Evolutionary conservation across 1,139 yeast species (phyloP).

Genomic region (Hansenula anomala): DNA sequence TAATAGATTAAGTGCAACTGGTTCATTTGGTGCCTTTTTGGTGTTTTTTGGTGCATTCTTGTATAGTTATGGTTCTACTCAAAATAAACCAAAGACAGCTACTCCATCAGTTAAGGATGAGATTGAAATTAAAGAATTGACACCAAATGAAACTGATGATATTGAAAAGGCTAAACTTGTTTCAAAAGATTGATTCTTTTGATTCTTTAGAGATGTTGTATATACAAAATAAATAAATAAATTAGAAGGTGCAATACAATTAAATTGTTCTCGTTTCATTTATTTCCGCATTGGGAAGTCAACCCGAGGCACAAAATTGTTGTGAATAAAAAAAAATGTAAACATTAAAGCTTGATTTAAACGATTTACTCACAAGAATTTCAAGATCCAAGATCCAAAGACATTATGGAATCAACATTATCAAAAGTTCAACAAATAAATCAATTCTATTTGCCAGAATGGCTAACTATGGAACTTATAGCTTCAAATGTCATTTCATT

Average conservation of each 20-base stretch:
- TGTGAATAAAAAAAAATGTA: too few relatives aligned
- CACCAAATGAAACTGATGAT: background rate
- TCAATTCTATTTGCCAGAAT: conserved; percentile 38
- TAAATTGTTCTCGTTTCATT: too few relatives aligned
- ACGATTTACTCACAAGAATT: too few relatives aligned
- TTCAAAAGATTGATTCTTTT: too few relatives aligned
- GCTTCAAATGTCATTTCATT: conserved; percentile 48
- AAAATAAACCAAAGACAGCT: conserved; percentile 1
- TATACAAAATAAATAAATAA: too few relatives aligned
- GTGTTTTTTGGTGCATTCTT: conserved; percentile 53
- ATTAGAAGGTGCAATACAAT: too few relatives aligned
- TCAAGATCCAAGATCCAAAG: conserved; percentile 37
- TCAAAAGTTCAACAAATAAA: conserved; percentile 32
- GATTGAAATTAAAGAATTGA: conserved; percentile 2
- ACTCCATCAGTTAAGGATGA: background rate
- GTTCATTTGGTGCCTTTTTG: conserved; percentile 40
- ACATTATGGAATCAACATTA: too few relatives aligned
- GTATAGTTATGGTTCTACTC: conserved; percentile 33
- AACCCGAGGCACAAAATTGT: background rate
- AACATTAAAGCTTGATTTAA: too few relatives aligned
- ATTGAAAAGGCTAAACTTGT: background rate
- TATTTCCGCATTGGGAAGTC: too few relatives aligned
- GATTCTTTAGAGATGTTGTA: too few relatives aligned
- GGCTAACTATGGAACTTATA: conserved; percentile 36
- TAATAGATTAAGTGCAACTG: conserved; percentile 34